Evolutionary conservation across 1,284 basidiomycete species (phyloP), one percentile per base, ranked within the genome.

Genomic region (Cryptococcus hybrid): DNA sequence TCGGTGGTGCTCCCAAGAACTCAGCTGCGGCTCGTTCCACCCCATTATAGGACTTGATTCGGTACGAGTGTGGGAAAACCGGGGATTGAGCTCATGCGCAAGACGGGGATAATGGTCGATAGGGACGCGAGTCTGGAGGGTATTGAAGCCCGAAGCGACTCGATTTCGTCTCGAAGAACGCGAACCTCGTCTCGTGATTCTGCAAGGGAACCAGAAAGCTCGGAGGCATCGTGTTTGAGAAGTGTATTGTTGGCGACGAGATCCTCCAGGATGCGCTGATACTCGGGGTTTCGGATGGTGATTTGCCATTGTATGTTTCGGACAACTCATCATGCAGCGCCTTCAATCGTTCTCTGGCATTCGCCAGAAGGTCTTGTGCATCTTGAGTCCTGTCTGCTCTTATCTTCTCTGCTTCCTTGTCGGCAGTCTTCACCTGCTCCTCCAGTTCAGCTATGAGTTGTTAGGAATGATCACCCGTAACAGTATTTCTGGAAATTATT

Each of bases 171-270:
- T 56, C 86, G 85, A 49, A 90, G 73, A 2, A 79, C 69, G 55
- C 86, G 83, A 6, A 86, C 74, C 61, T 92, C 89, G 67, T 92
- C 89, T n/a, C 89, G 83, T 0, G 88, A 82, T 51, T 90, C 87
- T 2, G 83, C 75, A 5, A 94, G 80, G 12, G 91, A 76, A 54
- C 82, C 83, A 58, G 88, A 86, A 42, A 94, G 77, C 69, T 94
- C 90, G 4, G 84, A 82, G 57, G 89, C 89, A 67, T 92, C 89
- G 37, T 84, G 85, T 74, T 90, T 89, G 57, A 93, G 77, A 35
- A 82, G 81, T 63, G 92, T 88, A 67, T 92, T 93, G 68, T 90
- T 88, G 36, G 86, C 84, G 7, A 92, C 89, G 12, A 94, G 80
- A 11, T 87, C 85, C 71, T 92, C 89, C 7, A 94, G 79, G 6